phyloP scores from a whole-genome alignment of 768 basidiomycete genomes.

The Boletus vinaceobasis region DNA sequence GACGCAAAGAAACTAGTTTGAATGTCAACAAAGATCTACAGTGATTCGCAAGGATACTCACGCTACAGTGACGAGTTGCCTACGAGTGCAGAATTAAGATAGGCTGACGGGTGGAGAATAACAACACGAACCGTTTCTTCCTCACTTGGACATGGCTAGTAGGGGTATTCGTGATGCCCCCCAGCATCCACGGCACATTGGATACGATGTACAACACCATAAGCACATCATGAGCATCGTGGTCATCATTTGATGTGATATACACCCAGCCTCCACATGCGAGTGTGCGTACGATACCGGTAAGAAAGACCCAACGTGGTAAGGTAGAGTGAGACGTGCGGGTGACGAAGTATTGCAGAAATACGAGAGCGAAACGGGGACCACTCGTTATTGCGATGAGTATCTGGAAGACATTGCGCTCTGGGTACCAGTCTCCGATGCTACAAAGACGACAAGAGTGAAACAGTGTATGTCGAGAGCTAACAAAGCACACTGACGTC shows the following conservation, averaged over 20 bases:
- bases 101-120: neutral
- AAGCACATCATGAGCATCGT: constrained; percentile 78
- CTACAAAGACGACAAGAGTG: constrained; percentile 36
- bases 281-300: constrained; percentile 70
- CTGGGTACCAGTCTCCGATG: constrained; percentile 90
- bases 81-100: constrained; percentile 23
- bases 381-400: constrained; percentile 84
- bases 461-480: neutral
- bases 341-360: constrained; percentile 60
- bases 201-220: constrained; percentile 86
- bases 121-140: constrained; percentile 46
- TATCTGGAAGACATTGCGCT: constrained; percentile 81
- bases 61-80: constrained; percentile 52
- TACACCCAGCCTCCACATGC: constrained; percentile 92
- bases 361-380: constrained; percentile 69
- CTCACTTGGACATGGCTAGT: constrained; percentile 36
- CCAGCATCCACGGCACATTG: constrained; percentile 88
- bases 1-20: constrained; percentile 61
- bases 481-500: constrained; percentile 46
- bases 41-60: constrained; percentile 16
- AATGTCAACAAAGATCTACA: constrained; percentile 1
- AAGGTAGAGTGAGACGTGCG: constrained; percentile 40
- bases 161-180: constrained; percentile 59
- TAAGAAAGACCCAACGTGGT: constrained; percentile 51
- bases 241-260: constrained; percentile 81